Percentiles rank a stretch among this genome's conserved stretches.
phyloP scores from a whole-genome alignment of 495 filamentous ascomycete species.

The Penicillium flavigenum region DNA sequence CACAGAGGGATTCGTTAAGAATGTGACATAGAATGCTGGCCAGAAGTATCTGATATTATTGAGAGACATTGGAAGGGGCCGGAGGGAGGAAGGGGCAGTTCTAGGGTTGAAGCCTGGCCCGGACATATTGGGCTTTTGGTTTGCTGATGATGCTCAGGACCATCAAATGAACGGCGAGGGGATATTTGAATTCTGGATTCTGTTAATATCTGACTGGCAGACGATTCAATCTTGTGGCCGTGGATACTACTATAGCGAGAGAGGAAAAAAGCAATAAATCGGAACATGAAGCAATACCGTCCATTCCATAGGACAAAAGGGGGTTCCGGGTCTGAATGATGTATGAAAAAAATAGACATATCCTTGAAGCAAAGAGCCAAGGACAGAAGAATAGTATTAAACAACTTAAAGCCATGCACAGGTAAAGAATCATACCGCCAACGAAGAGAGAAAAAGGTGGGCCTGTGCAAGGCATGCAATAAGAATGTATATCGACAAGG shows the following conservation, averaged over 20 bases:
- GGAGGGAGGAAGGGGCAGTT: background rate
- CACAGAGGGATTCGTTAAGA: background rate
- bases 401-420: constrained; percentile 32
- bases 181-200: background rate
- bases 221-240: background rate
- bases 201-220: background rate
- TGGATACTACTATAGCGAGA: background rate
- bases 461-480: constrained; percentile 30
- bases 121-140: background rate
- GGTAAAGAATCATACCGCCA: constrained; percentile 17
- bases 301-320: background rate
- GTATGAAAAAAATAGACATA: constrained; percentile 12
- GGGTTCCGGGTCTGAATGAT: background rate
- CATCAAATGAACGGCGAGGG: background rate
- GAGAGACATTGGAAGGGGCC: constrained; percentile 1
- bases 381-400: constrained; percentile 31
- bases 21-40: constrained; percentile 7
- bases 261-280: background rate
- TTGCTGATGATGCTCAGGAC: background rate
- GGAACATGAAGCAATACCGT: background rate
- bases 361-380: constrained; percentile 13
- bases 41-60: background rate
- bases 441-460: constrained; percentile 18
- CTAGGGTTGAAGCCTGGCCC: background rate
- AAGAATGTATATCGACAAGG: constrained; percentile 31